Percentiles rank a stretch among this genome's conserved stretches.
Conservation (phyloP, 495 filamentous ascomycete genomes). For the Penicillium cinerascens region DNA sequence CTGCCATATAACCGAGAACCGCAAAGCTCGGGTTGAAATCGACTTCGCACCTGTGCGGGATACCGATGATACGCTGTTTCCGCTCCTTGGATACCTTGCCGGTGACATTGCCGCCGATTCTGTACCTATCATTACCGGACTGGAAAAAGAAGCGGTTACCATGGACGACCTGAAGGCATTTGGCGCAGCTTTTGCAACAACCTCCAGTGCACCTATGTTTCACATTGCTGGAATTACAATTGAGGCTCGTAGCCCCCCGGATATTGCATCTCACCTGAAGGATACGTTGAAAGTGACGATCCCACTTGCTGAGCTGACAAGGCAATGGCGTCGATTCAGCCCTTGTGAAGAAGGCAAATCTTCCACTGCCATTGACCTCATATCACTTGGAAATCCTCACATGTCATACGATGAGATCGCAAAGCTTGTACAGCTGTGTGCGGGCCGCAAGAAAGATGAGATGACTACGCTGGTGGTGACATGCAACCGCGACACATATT, state of each 20-base stretch:
- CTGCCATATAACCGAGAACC: conserved; percentile 13
- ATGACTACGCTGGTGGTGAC: conserved; percentile 16
- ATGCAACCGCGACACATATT: conserved; percentile 18
- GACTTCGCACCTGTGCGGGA: not conserved
- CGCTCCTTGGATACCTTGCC: conserved; percentile 26
- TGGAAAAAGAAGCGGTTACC: conserved; percentile 10
- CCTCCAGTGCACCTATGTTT: conserved; percentile 30
- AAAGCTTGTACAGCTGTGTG: conserved; percentile 9
- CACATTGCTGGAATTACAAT: conserved; percentile 26
- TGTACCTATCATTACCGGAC: conserved; percentile 24
- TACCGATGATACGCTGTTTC: conserved; percentile 24
- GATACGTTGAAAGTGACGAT: not conserved
- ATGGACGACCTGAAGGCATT: conserved; percentile 30
- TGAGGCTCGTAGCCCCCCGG: conserved; percentile 11
- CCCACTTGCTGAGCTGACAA: conserved; percentile 3
- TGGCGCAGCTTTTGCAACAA: conserved; percentile 32
- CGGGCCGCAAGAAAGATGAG: conserved; percentile 8
- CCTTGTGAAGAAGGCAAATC: not conserved
- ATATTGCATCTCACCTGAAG: not conserved
- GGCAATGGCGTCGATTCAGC: conserved; percentile 17
- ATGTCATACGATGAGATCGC: conserved; percentile 25
- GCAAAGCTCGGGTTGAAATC: conserved; percentile 7
- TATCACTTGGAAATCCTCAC: conserved; percentile 36
- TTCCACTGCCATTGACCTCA: conserved; percentile 16
- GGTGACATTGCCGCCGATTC: conserved; percentile 15